Base-by-base conservation (phyloP, 352 stramenopile species). In the Elongisporangium prolatum region DNA sequence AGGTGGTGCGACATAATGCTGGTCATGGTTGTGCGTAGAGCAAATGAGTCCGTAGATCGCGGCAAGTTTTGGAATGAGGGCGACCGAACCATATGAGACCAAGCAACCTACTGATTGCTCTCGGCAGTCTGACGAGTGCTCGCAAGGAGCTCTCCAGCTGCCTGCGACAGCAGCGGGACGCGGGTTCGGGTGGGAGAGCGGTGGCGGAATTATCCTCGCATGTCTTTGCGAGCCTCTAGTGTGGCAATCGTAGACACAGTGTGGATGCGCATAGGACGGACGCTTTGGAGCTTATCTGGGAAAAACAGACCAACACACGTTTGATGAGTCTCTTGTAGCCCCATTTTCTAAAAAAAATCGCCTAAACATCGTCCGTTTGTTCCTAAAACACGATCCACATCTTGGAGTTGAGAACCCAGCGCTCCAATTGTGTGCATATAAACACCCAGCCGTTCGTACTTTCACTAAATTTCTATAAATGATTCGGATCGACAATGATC, bases 41-140 rank as follows among this genome's bases (percentile, higher is more conserved):
- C 52, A 63, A 74, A 74, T 20, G 11, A 40, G 28, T 40, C 28
- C 28, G 28, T 40, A 9, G 28, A 40, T 40, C 28, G 28, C 28
- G 28, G 28, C 28, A 40, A 40, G 28, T 40, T 40, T 40, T 6
- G 28, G 28, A 40, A 40, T 40, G 28, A 40, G 28, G 28, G 28
- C 28, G 28, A 40, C 28, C 4, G 28, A 40, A 9, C 9, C 28
- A 40, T 40, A 40, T 40, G 28, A 40, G 28, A 40, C 28, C 28
- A 40, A 40, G 28, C 28, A 40, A 40, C 28, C 28, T 5, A 40
- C 28, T 70, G 52, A 48, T 40, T 56, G 62, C 16, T 40, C 55
- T 63, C 24, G 52, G 47, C 3, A 54, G 57, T 64, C 48, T 67
- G 64, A 40, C 28, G 28, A 40, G 28, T 40, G 28, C 28, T 9